Evolutionary conservation across 805 yeast species (phyloP), one percentile per base, ranked within the genome.

Genomic region (Candida hungchunana): DNA sequence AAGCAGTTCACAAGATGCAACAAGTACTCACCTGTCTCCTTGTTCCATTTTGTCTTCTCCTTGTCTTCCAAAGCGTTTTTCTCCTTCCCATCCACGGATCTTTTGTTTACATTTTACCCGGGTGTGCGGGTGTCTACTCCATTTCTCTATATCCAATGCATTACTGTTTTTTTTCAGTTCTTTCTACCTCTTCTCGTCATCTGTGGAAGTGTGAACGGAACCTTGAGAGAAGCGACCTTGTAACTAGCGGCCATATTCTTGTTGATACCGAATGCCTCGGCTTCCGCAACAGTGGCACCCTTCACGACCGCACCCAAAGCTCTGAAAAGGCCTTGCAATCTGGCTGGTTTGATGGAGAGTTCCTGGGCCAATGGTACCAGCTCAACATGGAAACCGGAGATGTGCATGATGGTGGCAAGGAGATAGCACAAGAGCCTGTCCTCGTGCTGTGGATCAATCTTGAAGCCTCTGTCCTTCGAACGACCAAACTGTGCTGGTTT

Each of bases 121-220:
- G n/a, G n/a, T n/a, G n/a, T n/a, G n/a, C n/a, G n/a, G n/a, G n/a
- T n/a, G n/a, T n/a, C n/a, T n/a, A n/a, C n/a, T n/a, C n/a, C n/a
- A n/a, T n/a, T n/a, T n/a, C n/a, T n/a, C n/a, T n/a, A n/a, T n/a
- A n/a, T n/a, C n/a, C n/a, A n/a, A n/a, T n/a, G n/a, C n/a, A n/a
- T n/a, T n/a, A n/a, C n/a, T n/a, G n/a, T n/a, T n/a, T n/a, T n/a
- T 25, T 9, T 25, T 13, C n/a, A 25, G n/a, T 13, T 29, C 31
- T 29, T 69, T 55, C 73, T 67, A 26, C 78, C 78, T 53, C 84
- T 71, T 66, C 79, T 77, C 9, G 79, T 73, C 71, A 84, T 71
- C 50, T 83, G 90, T 7, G 98, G 98, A 34, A 86, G 67, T 56
- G 77, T 80, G 64, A 93, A 83, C 26, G 98, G 98, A 21, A 88